Conservation (phyloP, 176 grass and related monocot species). For the bread wheat (Triticum aestivum) region DNA sequence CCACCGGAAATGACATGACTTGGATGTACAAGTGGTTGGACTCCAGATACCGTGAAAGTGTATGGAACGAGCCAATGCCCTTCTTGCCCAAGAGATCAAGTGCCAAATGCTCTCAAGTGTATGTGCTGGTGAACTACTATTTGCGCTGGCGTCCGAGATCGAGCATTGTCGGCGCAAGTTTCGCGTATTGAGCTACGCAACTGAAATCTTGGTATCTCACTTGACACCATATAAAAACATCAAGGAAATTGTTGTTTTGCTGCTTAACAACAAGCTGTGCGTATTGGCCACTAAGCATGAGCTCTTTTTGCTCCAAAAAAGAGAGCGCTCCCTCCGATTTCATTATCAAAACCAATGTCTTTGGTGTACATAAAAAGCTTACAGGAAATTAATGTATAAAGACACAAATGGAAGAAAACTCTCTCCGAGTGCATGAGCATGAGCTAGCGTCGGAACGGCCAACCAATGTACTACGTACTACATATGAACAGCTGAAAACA, state of each 20-base stretch:
- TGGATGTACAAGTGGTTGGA: background rate
- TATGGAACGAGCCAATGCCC: background rate
- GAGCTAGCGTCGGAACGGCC: background rate
- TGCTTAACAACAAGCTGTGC: background rate
- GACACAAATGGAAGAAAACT: too few species aligned
- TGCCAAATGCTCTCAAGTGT: background rate
- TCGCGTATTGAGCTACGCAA: background rate
- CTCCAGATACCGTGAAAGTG: background rate
- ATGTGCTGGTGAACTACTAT: background rate
- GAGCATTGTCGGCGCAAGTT: background rate
- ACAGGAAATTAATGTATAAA: too few species aligned
- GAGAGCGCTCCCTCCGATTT: too few species aligned
- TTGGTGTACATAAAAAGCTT: too few species aligned
- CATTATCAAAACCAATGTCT: too few species aligned
- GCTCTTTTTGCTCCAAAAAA: too few species aligned
- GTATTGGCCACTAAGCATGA: background rate
- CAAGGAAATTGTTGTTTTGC: too few species aligned
- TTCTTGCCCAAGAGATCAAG: background rate
- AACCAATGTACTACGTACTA: background rate
- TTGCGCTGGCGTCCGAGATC: background rate
- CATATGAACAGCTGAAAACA: slow-evolving; percentile 21
- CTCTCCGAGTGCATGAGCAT: too few species aligned
- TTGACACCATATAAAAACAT: background rate
- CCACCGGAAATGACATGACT: slow-evolving; percentile 34
- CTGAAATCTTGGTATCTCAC: background rate